Percentiles rank a stretch among this genome's conserved stretches.
These are phyloP conservation scores for Osmanthus fragrans DNA, from an alignment of 257 asterid genomes.

Conservation along the genomic window DNA sequence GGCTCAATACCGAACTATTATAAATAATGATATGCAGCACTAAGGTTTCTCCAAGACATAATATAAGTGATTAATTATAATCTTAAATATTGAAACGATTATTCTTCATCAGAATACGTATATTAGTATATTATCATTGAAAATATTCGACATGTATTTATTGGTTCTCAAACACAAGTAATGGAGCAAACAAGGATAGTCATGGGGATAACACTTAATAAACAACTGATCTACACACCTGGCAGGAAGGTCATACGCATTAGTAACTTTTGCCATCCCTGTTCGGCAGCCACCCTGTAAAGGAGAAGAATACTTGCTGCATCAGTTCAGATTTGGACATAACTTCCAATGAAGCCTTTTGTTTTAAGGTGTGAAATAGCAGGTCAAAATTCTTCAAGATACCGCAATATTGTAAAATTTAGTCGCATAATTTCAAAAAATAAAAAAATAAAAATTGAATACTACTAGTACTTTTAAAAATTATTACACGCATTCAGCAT, in stretches of 20 bases:
- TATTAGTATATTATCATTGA: neutral
- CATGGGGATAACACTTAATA: neutral
- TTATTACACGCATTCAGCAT: neutral
- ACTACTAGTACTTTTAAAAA: neutral
- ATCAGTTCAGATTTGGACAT: neutral
- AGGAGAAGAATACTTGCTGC: neutral
- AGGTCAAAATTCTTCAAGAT: conserved; percentile 9
- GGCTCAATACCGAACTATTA: conserved; percentile 6
- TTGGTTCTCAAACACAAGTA: neutral
- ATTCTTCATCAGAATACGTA: neutral
- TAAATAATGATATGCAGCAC: conserved; percentile 4
- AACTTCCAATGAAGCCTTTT: conserved; percentile 3
- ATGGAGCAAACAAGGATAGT: neutral
- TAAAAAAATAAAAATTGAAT: neutral
- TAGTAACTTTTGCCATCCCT: conserved; percentile 92
- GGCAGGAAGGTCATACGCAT: conserved; percentile 26
- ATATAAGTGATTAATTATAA: neutral
- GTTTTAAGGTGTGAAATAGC: conserved; percentile 10
- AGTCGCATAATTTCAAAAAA: neutral
- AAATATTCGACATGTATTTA: neutral
- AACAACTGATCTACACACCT: conserved; percentile 2
- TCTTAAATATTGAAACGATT: conserved; percentile 1
- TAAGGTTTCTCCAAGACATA: conserved; percentile 7
- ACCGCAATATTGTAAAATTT: neutral
- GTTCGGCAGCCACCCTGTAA: conserved; percentile 97